Evolutionary conservation across 1,139 yeast species (phyloP), one percentile per base, ranked within the genome.

Genomic region (Lodderomyces jiufengensis): DNA sequence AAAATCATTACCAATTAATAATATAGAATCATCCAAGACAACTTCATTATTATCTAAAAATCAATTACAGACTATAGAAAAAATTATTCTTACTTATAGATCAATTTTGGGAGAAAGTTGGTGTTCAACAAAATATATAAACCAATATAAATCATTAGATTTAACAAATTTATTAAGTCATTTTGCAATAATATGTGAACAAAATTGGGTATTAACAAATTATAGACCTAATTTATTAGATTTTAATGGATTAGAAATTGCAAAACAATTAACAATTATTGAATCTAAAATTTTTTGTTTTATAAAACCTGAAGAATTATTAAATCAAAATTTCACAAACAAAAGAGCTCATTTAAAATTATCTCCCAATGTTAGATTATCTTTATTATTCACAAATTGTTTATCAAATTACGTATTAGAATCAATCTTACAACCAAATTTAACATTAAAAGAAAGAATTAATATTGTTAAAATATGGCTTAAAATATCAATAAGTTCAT

Each of bases 331-430:
- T 51, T 85, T 78, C 53, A 66, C 85, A 3, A 67, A 80, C 20
- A 78, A 81, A 50, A 76, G 81, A 45, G 73, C 85, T 1, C 74
- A 75, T 42, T 63, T 76, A 42, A 73, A 78, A 31, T 58, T 78
- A 35, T 83, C 95, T 0, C 87, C 88, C n/a, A 79, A 86, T 54
- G 79, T 88, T 15, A 73, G 79, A 34, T 73, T 73, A 39, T 78
- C 92, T 8, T 69, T 88, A 20, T 58, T 77, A 33, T 82, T 84
- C 52, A 84, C 96, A 6, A 90, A 90, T 59, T 74, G 84, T 45
- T 61, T 90, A 38, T 80, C 92, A 18, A 84, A 84, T 24, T 87
- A 86, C 58, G 95, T 90, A 6, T 71, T 87, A 33, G 96, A 88
- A 51, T 78, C 88, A 5, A 72, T 87, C 23, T 62, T 84, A 33